A percentile compares a stretch with the other conserved stretches of the same genome.
These are phyloP conservation scores for Mucor velutinosus DNA, from an alignment of 371 early-diverging fungal species.

Conservation along the genomic window DNA sequence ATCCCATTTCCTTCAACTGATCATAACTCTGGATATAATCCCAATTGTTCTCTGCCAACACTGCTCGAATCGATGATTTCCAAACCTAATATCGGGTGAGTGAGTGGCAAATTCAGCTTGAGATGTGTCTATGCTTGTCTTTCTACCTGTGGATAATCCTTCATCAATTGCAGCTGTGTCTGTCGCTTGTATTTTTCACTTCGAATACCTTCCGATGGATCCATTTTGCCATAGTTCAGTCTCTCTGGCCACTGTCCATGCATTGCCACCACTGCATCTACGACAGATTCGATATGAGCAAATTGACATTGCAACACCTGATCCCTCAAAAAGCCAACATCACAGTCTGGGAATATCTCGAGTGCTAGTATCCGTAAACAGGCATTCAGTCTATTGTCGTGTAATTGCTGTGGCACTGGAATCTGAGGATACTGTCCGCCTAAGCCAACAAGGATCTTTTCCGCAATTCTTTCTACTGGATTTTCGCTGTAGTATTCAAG, in stretches of 20 bases:
- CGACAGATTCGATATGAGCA: conserved; percentile 43
- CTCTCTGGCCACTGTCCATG: conserved; percentile 32
- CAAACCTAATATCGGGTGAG: conserved; percentile 26
- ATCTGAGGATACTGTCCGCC: conserved; percentile 47
- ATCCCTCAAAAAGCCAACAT: conserved; percentile 43
- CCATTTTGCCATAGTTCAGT: conserved; percentile 36
- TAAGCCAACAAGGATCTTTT: conserved; percentile 36
- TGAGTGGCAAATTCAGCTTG: not conserved
- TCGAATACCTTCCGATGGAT: conserved; percentile 36
- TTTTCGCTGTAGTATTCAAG: conserved; percentile 38
- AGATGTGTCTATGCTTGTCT: not conserved
- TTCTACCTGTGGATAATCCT: conserved; percentile 48
- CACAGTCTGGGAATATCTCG: conserved; percentile 57
- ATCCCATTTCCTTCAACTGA: conserved; percentile 42
- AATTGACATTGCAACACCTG: conserved; percentile 25
- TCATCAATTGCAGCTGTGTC: conserved; percentile 30
- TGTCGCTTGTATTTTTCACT: conserved; percentile 41
- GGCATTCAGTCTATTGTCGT: conserved; percentile 29
- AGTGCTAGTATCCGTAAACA: conserved; percentile 42
- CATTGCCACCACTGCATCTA: conserved; percentile 27
- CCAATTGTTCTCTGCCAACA: conserved; percentile 61
- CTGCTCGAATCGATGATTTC: conserved; percentile 58
- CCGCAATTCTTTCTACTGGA: conserved; percentile 46
- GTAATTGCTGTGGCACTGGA: conserved; percentile 5
- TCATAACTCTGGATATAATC: conserved; percentile 48